phyloP scores from a whole-genome alignment of 163 green algal genomes.

The Dunaliella salina region DNA sequence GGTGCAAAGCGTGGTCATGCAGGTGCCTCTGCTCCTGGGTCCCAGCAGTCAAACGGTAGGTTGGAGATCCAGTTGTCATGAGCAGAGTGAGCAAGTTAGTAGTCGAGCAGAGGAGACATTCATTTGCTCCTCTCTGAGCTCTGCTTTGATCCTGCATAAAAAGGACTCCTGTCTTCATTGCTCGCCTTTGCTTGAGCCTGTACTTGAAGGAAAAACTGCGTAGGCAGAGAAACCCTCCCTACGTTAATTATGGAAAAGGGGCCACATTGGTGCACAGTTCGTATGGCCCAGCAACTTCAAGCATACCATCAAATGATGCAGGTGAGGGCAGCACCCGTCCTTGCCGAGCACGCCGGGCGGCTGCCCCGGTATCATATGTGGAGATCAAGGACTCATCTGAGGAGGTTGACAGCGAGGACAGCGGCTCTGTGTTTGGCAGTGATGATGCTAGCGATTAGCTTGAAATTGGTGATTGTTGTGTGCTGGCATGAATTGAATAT shows the following conservation, averaged over 20 bases:
- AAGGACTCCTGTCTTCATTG: background rate
- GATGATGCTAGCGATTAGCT: conserved; percentile 18
- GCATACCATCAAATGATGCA: background rate
- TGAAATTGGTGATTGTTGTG: background rate
- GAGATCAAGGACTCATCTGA: conserved; percentile 23
- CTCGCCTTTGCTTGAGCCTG: background rate
- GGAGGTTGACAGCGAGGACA: conserved; percentile 14
- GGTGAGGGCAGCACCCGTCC: conserved; percentile 1
- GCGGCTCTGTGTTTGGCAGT: conserved; percentile 14
- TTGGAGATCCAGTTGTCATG: too few species aligned
- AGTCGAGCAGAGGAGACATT: too few species aligned
- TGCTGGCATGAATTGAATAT: background rate
- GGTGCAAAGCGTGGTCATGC: too few species aligned
- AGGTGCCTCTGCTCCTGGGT: too few species aligned
- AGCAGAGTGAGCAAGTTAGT: too few species aligned
- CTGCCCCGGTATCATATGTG: conserved; percentile 14
- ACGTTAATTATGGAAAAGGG: too few species aligned
- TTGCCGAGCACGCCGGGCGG: conserved; percentile 18
- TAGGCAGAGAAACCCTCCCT: too few species aligned
- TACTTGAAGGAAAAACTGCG: too few species aligned
- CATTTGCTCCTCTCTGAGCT: too few species aligned
- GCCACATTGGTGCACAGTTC: too few species aligned
- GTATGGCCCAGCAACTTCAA: conserved; percentile 4
- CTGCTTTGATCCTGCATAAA: background rate
- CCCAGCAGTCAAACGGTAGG: too few species aligned